These are phyloP conservation scores for Suhomyces xylopsoci DNA, from an alignment of 805 yeast species.

Conservation along the genomic window DNA sequence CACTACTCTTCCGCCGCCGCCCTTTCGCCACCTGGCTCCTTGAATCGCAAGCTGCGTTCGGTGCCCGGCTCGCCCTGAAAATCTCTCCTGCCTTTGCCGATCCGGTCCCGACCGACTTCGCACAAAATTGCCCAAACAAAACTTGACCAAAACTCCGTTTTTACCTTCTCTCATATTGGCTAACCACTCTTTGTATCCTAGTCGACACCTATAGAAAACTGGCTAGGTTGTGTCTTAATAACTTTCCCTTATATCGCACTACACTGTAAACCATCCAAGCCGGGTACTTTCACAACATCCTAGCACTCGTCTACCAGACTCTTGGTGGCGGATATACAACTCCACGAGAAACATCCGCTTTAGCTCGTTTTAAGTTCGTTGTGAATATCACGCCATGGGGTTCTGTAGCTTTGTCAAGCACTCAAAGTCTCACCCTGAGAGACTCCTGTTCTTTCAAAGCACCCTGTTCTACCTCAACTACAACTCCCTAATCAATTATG, in stretches of 20 bases:
- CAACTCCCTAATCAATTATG: slow-evolving; percentile 7
- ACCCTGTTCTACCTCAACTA: slow-evolving; percentile 21
- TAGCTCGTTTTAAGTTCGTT: neutral
- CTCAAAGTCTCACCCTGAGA: slow-evolving; percentile 15
- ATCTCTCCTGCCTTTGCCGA: neutral
- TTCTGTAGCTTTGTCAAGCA: slow-evolving; percentile 14
- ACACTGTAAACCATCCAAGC: neutral
- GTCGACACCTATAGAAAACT: neutral
- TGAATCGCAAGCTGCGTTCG: neutral
- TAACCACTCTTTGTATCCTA: neutral
- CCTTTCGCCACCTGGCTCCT: neutral
- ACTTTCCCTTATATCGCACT: neutral
- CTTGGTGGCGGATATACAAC: neutral
- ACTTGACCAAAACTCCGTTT: neutral
- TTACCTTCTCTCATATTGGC: neutral
- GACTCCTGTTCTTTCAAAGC: slow-evolving; percentile 24
- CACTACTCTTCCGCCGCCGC: neutral
- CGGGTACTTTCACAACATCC: slow-evolving; percentile 1
- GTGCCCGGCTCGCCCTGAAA: neutral
- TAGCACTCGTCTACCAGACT: neutral
- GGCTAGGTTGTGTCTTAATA: neutral
- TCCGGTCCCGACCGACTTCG: neutral
- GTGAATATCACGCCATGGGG: slow-evolving; percentile 4
- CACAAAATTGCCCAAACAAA: neutral
- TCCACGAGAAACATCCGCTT: neutral